phyloP scores from a whole-genome alignment of 345 rosid species.

The Rubroshorea leprosula region DNA sequence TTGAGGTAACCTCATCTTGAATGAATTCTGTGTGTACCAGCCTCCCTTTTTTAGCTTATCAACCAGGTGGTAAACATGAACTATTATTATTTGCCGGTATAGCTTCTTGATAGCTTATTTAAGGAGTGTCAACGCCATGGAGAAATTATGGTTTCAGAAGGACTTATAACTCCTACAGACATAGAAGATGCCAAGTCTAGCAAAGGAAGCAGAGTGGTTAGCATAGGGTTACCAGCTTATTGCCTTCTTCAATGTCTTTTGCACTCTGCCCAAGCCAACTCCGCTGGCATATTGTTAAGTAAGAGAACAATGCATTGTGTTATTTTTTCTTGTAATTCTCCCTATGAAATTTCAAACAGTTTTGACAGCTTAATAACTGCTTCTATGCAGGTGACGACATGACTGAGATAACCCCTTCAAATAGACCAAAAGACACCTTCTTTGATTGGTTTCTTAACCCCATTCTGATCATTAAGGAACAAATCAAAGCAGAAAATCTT shows the following conservation, averaged over 20 bases:
- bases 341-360: not conserved
- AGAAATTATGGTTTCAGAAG: slow-evolving; percentile 60
- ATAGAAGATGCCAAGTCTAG: slow-evolving; percentile 68
- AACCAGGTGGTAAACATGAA: slow-evolving; percentile 18
- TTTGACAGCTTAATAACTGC: slow-evolving; percentile 1
- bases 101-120: slow-evolving; percentile 63
- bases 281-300: slow-evolving; percentile 65
- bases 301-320: slow-evolving; percentile 23
- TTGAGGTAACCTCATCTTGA: slow-evolving; percentile 41
- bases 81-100: slow-evolving; percentile 14
- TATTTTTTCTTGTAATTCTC: not conserved
- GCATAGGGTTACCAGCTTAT: slow-evolving; percentile 87
- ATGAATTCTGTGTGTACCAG: not conserved
- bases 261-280: slow-evolving; percentile 57
- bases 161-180: slow-evolving; percentile 69
- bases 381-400: slow-evolving; percentile 43
- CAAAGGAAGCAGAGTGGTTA: slow-evolving; percentile 56
- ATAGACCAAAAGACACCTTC: slow-evolving; percentile 77
- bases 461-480: slow-evolving; percentile 78
- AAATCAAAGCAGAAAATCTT: slow-evolving; percentile 70
- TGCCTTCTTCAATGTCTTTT: slow-evolving; percentile 61
- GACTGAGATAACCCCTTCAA: slow-evolving; percentile 60
- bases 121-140: slow-evolving; percentile 54
- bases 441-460: slow-evolving; percentile 95
- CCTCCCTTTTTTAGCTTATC: not conserved